These are phyloP conservation scores for Prunus mume DNA, from an alignment of 306 rosid genomes.

Conservation along the genomic window DNA sequence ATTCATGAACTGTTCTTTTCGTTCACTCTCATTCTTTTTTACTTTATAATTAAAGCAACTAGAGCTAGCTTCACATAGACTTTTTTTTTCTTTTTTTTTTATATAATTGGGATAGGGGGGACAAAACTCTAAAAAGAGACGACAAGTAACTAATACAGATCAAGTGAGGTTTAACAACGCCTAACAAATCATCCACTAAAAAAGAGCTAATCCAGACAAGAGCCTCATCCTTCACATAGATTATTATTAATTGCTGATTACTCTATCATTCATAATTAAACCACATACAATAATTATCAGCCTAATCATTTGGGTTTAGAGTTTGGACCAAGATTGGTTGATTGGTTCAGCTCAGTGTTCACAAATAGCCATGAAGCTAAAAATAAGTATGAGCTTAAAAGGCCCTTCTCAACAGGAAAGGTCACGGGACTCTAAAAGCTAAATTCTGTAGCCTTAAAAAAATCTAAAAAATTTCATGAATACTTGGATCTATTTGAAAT, in stretches of 20 bases:
- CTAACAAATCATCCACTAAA: no score
- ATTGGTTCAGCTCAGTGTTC: not conserved
- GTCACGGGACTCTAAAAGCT: not conserved
- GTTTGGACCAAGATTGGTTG: not conserved
- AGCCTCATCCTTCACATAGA: not conserved
- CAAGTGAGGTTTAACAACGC: no score
- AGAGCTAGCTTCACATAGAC: no score
- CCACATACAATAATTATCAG: not conserved
- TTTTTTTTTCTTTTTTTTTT: no score
- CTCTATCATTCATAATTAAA: not conserved
- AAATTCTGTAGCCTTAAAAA: no score
- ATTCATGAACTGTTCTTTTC: not conserved
- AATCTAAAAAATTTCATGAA: no score
- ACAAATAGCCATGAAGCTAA: not conserved
- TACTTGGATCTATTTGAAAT: no score
- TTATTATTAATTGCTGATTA: not conserved
- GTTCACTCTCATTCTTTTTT: not conserved
- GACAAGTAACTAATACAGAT: accelerated
- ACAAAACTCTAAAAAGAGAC: no score
- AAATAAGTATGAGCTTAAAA: not conserved
- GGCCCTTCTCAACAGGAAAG: not conserved
- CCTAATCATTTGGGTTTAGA: not conserved
- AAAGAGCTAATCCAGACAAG: no score
- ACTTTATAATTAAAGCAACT: not conserved
- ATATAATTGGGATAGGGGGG: no score